Evolutionary conservation across 306 rosid genomes (phyloP).

Genomic region (Fagus sylvatica): DNA sequence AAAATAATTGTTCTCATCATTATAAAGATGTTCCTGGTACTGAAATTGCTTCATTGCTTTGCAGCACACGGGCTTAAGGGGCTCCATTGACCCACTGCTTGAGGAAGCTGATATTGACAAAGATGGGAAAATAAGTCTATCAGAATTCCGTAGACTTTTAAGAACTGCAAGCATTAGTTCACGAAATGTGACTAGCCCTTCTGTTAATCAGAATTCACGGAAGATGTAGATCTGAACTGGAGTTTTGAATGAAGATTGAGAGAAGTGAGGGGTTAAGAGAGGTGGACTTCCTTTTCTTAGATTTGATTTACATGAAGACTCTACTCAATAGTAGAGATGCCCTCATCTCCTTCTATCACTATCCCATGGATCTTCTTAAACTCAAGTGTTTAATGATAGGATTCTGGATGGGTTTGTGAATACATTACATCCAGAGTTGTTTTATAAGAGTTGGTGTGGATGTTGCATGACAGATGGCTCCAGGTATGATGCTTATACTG

Average conservation of each 20-base stretch:
- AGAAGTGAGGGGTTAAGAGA: conserved; percentile 29
- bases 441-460: conserved; percentile 32
- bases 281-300: conserved; percentile 32
- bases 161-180: conserved; percentile 94
- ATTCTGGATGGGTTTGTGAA: conserved; percentile 29
- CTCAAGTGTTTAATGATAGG: conserved; percentile 29
- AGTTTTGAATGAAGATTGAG: conserved; percentile 25
- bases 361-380: conserved; percentile 36
- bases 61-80: conserved; percentile 87
- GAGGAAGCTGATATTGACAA: conserved; percentile 97
- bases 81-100: conserved; percentile 82
- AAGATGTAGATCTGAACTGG: conserved; percentile 42
- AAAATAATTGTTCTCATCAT: background rate
- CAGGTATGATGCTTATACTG: conserved; percentile 30
- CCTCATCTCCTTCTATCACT: conserved; percentile 23
- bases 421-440: conserved; percentile 26
- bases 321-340: conserved; percentile 15
- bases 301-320: conserved; percentile 23
- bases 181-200: conserved; percentile 44
- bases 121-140: conserved; percentile 90
- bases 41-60: conserved; percentile 20
- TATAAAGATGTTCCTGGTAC: conserved; percentile 16
- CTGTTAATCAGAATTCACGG: conserved; percentile 21
- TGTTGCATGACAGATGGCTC: conserved; percentile 44
- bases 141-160: conserved; percentile 85